Conservation (phyloP, 345 rosid species). For the Aegle marmelos region DNA sequence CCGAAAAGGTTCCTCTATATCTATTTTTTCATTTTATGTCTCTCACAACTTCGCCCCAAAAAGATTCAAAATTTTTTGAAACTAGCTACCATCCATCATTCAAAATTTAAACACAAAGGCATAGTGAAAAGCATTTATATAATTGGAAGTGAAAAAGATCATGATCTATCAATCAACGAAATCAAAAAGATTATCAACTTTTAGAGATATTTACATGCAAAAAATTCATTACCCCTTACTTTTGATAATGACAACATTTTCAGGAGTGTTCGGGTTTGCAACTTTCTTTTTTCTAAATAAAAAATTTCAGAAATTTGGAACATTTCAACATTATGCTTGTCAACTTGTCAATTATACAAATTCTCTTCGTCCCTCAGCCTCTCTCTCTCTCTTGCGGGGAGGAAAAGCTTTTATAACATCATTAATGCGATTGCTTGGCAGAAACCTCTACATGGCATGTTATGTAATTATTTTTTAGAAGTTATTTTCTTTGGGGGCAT, state of each 20-base stretch:
- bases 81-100: slow-evolving; percentile 13
- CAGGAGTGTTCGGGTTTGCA: slow-evolving; percentile 10
- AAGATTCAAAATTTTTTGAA: slow-evolving; percentile 24
- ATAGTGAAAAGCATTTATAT: neutral
- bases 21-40: neutral
- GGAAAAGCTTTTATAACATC: neutral
- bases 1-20: neutral
- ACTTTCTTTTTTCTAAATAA: neutral
- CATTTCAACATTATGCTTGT: neutral
- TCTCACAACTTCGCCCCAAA: slow-evolving; percentile 4
- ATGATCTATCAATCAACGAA: slow-evolving; percentile 49
- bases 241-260: slow-evolving; percentile 15
- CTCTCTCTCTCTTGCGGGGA: slow-evolving; percentile 25
- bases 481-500: too few species aligned
- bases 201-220: slow-evolving; percentile 23
- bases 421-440: neutral
- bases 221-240: neutral
- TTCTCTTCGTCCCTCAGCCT: neutral
- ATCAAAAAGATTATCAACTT: slow-evolving; percentile 36
- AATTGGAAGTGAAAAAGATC: slow-evolving; percentile 41
- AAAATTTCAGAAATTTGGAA: slow-evolving; percentile 10
- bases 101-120: slow-evolving; percentile 28
- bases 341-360: slow-evolving; percentile 4
- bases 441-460: neutral
- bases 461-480: too few species aligned